Evolutionary conservation across 1,139 yeast species (phyloP), one percentile per base, ranked within the genome.

Genomic region (Yarrowia galli): DNA sequence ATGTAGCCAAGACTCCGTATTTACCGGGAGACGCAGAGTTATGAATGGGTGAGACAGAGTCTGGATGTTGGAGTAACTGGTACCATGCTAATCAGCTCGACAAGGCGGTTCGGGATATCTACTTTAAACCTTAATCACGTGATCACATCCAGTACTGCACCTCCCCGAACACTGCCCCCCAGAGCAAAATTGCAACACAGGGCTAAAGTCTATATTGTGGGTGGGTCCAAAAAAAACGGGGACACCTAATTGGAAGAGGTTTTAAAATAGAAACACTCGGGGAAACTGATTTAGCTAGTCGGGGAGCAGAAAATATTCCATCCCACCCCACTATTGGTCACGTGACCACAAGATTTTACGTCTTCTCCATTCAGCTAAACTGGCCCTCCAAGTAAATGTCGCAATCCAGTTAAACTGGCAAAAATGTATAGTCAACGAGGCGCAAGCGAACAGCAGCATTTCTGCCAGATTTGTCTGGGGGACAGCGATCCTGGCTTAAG

Each of bases 1-100:
- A 54, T 54, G 61, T 40, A 25, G 61, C 61, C 48, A 54, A 54
- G 61, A 54, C 61, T 25, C 46, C 61, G 61, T 54, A 54, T 54
- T 25, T 22, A 36, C 32, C 60, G 60, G 43, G 60, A 53, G 6
- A 20, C 3, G 58, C 43, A 51, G 32, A 15, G 25, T 20, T 20
- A 7, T 25, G 5, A n/a, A 18, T 9, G 3, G n/a, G 25, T 13
- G 42, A 18, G 20, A 12, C 9, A n/a, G 9, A 1, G 18, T 7
- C 6, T 12, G 10, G 16, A 12, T n/a, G 3, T 12, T n/a, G n/a
- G n/a, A n/a, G n/a, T n/a, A n/a, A n/a, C n/a, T n/a, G n/a, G n/a
- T n/a, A n/a, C n/a, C n/a, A n/a, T n/a, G n/a, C n/a, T n/a, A n/a
- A n/a, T 13, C 40, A n/a, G 4, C 40, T 7, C 2, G 16, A 0